phyloP scores from a whole-genome alignment of 2,329 filamentous ascomycete species.

The Trichoderma semiorbis region DNA sequence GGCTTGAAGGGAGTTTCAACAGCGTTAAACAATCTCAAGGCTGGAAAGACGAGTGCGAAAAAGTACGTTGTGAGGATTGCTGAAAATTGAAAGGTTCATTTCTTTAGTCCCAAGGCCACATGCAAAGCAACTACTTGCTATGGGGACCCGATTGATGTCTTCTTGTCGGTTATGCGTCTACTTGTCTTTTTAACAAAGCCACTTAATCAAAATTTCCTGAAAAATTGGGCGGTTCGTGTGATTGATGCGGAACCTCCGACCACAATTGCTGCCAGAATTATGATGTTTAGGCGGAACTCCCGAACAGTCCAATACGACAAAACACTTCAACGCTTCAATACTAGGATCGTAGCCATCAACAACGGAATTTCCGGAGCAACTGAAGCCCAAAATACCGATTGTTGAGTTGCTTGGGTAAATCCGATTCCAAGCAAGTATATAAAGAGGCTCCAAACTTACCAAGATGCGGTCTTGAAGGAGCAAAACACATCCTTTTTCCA shows the following conservation, averaged over 20 bases:
- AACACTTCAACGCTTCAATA: not conserved
- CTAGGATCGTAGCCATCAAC: not conserved
- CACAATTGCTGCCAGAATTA: not conserved
- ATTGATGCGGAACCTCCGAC: not conserved
- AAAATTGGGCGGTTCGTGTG: rapidly evolving
- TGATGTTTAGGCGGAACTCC: not conserved
- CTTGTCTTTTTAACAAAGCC: rapidly evolving
- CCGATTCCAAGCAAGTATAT: not conserved
- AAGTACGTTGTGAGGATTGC: not conserved
- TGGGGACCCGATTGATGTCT: no score
- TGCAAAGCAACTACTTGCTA: no score
- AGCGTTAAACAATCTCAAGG: not conserved
- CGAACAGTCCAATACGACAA: not conserved
- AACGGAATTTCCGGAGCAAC: not conserved
- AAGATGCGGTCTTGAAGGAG: not conserved
- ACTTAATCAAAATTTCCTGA: rapidly evolving
- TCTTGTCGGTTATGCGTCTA: no score
- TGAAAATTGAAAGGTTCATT: not conserved
- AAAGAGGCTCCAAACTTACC: not conserved
- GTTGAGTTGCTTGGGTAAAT: not conserved
- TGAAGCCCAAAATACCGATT: no score
- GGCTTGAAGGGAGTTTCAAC: not conserved
- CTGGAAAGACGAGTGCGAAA: not conserved
- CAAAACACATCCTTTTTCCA: no score
- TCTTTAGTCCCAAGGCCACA: rapidly evolving